Evolutionary conservation across 495 filamentous ascomycete genomes (phyloP), one percentile per base, ranked within the genome.

Genomic region (Penicillium atrosanguineum): DNA sequence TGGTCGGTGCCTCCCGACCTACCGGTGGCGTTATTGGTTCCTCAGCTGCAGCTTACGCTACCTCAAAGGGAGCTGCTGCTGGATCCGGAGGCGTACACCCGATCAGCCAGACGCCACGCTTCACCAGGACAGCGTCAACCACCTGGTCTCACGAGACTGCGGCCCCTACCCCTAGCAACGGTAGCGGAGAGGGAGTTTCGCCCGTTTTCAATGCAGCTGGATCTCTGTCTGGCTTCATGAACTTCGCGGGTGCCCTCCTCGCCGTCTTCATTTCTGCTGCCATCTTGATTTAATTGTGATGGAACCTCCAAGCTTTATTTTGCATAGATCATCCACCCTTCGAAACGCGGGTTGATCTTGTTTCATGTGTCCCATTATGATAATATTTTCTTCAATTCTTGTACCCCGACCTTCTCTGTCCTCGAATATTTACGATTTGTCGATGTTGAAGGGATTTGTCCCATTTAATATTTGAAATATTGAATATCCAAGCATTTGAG

Each of bases 191-290:
- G 21, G 56, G 54, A 40, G 56, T 50, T 20, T 48, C 60, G 21
- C 63, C 68, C 1, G 46, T 65, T 1, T 69, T 60, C 48, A 70
- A 60, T 0, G 65, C 65, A 14, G 65, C 57, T 1, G 68, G 61
- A 14, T 53, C 65, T 15, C 48, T 50, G 16, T 39, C 44, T 5
- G 26, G 18, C 25, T 20, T 57, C 0, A 41, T 31, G 12, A 38
- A 29, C 8, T 19, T 44, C 14, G 45, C 49, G n/a, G 45, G 58
- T 19, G 45, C 44, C 44, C 18, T 57, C 7, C n/a, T 54, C 36
- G 52, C 44, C 26, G 25, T 54, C 19, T 31, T 31, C 28, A 31
- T 31, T 9, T 31, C 28, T 31, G 28, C 28, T 31, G 28, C 28
- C 28, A 12, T 31, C 11, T 31, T 31, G 7, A 31, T 31, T 31